Conservation (phyloP, 176 grass and related monocot genomes). For the Thinopyrum elongatum region DNA sequence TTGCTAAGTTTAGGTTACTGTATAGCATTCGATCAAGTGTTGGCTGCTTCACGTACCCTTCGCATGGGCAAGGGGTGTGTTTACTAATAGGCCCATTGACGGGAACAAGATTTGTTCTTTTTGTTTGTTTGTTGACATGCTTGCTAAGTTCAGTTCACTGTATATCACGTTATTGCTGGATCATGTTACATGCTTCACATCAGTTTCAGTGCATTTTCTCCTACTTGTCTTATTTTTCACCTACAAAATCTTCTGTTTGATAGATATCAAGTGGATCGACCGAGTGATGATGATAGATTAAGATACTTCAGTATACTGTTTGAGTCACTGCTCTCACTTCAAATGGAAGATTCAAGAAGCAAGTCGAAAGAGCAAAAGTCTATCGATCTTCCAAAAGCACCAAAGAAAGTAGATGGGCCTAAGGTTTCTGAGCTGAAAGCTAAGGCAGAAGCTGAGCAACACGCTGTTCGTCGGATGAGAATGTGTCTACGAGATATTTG, state of each 20-base stretch:
- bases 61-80: not conserved
- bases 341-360: slow-evolving; percentile 77
- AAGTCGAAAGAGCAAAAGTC: slow-evolving; percentile 67
- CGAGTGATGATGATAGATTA: slow-evolving; percentile 70
- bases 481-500: slow-evolving; percentile 99
- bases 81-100: not conserved
- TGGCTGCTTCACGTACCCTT: slow-evolving; percentile 11
- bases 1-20: slow-evolving; percentile 2
- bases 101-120: not conserved
- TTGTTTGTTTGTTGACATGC: slow-evolving; percentile 24
- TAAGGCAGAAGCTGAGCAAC: slow-evolving; percentile 92
- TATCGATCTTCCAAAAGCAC: slow-evolving; percentile 83
- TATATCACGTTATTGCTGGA: not conserved
- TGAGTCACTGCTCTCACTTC: slow-evolving; percentile 62
- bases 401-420: slow-evolving; percentile 76
- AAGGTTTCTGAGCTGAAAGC: slow-evolving; percentile 80
- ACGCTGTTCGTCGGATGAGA: slow-evolving; percentile 87
- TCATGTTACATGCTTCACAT: not conserved
- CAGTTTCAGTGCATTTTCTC: slow-evolving; percentile 2
- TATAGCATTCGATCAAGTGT: not conserved
- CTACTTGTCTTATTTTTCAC: slow-evolving; percentile 29
- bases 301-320: slow-evolving; percentile 67
- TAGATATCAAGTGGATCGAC: slow-evolving; percentile 90
- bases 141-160: slow-evolving; percentile 1
- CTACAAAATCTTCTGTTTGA: slow-evolving; percentile 34